Base-by-base conservation (phyloP, 2,329 filamentous ascomycete species). In the Fusarium guadeloupense region DNA sequence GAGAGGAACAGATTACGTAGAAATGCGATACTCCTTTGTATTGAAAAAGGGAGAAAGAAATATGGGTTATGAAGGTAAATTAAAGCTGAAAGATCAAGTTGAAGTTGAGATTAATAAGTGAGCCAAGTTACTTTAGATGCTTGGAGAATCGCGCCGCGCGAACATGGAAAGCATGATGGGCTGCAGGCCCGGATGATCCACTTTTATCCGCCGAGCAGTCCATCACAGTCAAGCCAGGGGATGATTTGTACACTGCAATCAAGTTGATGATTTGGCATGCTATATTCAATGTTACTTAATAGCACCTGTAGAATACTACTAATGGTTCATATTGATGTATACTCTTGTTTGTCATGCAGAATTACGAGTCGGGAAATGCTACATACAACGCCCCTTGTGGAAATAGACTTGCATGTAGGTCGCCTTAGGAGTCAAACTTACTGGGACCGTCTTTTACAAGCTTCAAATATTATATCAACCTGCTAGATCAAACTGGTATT, bases 161-260 rank as follows among this genome's bases (percentile, higher is more conserved):
- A 23, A n/a, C 35, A 19, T 16, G 16, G 49, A 44, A 39, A 40
- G 23, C 34, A 59, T 59, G 33, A 41, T 42, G 19, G 10, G 21
- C 34, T 33, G 34, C 25, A 14, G 12, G 42, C 39, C 23, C 21
- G 43, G 8, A 17, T 9, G 46, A 2, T 9, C 61, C 61, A 38
- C 57, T 59, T 62, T 62, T 65, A 65, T 49, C 43, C 59, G 41
- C 12, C 8, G 25, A 33, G n/a, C 34, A 35, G n/a, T 26, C 13
- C 14, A 26, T 41, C 30, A 7, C n/a, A 10, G 19, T 14, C n/a
- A 26, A n/a, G 6, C 12, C 10, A 30, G 28, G 6, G 28, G 23
- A 25, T 10, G n/a, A n/a, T 25, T 25, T 25, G 6, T 30, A 30
- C 10, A 14, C 10, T 13, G 12, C 12, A 30, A 23, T 16, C 19